phyloP scores from a whole-genome alignment of 371 early-diverging fungal species.

The Mortierella sp. region DNA sequence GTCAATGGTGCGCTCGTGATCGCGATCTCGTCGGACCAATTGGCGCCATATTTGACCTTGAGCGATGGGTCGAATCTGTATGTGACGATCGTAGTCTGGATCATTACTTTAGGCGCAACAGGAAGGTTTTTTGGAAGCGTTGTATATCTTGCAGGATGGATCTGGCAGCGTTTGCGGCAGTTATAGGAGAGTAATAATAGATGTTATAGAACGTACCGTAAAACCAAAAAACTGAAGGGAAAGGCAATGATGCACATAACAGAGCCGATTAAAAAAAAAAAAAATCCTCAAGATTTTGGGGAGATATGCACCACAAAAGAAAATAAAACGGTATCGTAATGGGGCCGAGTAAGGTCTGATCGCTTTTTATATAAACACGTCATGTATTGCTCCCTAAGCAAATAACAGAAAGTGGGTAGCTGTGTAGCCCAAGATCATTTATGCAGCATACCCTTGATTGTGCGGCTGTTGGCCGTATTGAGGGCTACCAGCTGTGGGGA shows the following conservation, averaged over 20 bases:
- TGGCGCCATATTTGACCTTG: constrained; percentile 42
- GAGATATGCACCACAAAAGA: too few species aligned
- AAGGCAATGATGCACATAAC: too few species aligned
- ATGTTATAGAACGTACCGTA: too few species aligned
- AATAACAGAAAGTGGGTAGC: too few species aligned
- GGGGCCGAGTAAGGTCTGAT: too few species aligned
- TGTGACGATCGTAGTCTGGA: constrained; percentile 51
- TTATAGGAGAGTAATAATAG: background rate
- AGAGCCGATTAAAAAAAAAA: too few species aligned
- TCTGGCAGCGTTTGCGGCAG: constrained; percentile 33
- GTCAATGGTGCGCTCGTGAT: constrained; percentile 81
- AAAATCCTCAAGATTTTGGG: too few species aligned
- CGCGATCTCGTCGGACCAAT: constrained; percentile 58
- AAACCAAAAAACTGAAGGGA: too few species aligned
- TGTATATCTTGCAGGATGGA: constrained; percentile 41
- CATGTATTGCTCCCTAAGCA: too few species aligned
- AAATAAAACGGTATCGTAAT: too few species aligned
- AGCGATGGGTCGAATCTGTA: constrained; percentile 49
- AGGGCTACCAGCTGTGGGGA: constrained; percentile 15
- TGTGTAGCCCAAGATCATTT: too few species aligned
- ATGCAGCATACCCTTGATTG: constrained; percentile 9
- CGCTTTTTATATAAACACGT: too few species aligned
- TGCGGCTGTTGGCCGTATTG: constrained; percentile 8
- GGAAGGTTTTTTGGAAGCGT: constrained; percentile 52
- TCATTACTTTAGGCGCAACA: constrained; percentile 43